Evolutionary conservation across 495 filamentous ascomycete species (phyloP), one percentile per base, ranked within the genome.

Genomic region (Xeromyces bisporus): DNA sequence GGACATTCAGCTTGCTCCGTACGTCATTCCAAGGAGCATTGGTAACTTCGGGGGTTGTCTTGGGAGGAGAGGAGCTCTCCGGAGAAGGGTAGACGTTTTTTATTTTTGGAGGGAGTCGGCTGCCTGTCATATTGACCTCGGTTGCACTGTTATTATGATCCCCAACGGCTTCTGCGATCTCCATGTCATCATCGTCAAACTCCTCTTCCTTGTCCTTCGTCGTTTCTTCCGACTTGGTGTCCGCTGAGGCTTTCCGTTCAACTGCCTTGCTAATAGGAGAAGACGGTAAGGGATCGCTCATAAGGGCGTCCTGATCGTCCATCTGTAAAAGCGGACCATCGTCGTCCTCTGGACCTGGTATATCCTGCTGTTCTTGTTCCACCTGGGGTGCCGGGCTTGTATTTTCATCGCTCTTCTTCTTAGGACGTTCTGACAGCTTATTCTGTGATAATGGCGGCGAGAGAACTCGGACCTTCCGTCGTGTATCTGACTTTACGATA

Each of bases 1-100:
- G 62, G 15, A 96, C 74, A 42, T 93, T 93, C 40, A 96, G 64
- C 39, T 78, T 89, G 42, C 67, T 72, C 12, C 77, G 83, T 30
- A 97, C 76, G 32, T 84, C 62, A 40, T 85, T 93, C 87, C 87
- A 94, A 13, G 85, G 79, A n/a, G 86, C 64, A 53, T 93, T 82
- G 13, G 91, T 56, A 13, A 52, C 48, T 21, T 75, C 67, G 0
- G 68, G 45, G 7, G 53, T 43, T n/a, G 63, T 45, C 43, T 73
- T 73, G 25, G 60, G 58, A 13, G 84, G 81, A 15, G 85, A 92
- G 8, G 83, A 92, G 56, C 66, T 79, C 13, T 60, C 69, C 2
- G 82, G 80, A 2, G 71, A 68, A 1, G 80, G 69, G 35, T 74
- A 70, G 3, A 62, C 57, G 7, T 79, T 77, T 39, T 77, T 69